These are phyloP conservation scores for Sugiyamaella pinicola DNA, from an alignment of 1,139 yeast species.

Conservation along the genomic window DNA sequence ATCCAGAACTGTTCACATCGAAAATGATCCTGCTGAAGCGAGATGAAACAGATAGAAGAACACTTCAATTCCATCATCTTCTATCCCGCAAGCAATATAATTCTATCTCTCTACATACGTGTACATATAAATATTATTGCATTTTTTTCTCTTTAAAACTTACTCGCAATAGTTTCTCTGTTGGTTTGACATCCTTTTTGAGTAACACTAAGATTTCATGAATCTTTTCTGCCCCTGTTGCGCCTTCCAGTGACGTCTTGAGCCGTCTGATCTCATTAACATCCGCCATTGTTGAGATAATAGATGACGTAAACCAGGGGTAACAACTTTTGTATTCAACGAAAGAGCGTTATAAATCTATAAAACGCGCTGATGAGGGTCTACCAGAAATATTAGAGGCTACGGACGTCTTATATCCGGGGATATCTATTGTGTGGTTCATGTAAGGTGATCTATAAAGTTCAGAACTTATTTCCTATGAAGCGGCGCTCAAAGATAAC, in stretches of 20 bases:
- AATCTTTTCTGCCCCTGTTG: constrained; percentile 66
- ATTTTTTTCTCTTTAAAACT: constrained; percentile 31
- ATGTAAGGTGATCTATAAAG: neutral
- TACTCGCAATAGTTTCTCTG: constrained; percentile 76
- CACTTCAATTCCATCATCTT: too few species aligned
- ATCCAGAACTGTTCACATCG: constrained; percentile 7
- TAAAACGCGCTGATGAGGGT: neutral
- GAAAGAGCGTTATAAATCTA: neutral
- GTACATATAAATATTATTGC: neutral
- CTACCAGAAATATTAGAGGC: too few species aligned
- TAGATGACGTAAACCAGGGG: neutral
- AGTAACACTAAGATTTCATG: constrained; percentile 67
- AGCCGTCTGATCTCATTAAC: constrained; percentile 71
- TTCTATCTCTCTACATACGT: constrained; percentile 6
- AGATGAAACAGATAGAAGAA: too few species aligned
- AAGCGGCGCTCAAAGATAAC: neutral
- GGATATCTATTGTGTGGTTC: neutral
- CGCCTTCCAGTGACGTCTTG: constrained; percentile 71
- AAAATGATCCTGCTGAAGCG: neutral
- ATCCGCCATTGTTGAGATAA: constrained; percentile 42
- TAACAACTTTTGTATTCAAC: too few species aligned
- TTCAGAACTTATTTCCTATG: constrained; percentile 1
- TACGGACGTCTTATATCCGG: neutral
- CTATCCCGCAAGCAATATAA: neutral
- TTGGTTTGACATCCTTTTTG: constrained; percentile 75